Base-by-base conservation (phyloP, 2,329 filamentous ascomycete species). In the Lizonia empirigonia region DNA sequence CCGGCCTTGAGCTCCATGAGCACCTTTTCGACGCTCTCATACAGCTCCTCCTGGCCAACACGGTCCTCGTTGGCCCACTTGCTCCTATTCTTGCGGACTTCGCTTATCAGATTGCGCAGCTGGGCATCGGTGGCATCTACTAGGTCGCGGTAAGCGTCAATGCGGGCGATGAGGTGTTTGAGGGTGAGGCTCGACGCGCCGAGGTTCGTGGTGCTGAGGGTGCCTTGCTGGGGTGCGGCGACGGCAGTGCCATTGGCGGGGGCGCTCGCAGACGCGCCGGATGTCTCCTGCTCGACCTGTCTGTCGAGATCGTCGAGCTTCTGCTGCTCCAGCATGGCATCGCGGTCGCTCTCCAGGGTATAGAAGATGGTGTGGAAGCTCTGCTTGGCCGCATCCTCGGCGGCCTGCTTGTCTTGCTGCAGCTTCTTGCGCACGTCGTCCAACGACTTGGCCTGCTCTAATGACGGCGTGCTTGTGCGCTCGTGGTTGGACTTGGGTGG, bases 1-100 rank as follows among this genome's bases (percentile, higher is more conserved):
- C 95, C 92, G 27, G 94, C 94, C 74, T 97, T 97, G 48, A 99
- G 85, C 73, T 97, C 93, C 68, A 92, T 96, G 67, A 99, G 81
- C 44, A 99, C 94, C 77, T 97, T 97, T 73, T 99, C 94, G 12
- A 94, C 82, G 9, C 94, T 91, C 77, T 99, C 94, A 71, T 99
- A 99, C 5, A 99, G 81, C 74, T 99, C 94, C 74, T 99, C 94
- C 74, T 99, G 94, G 53, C 94, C 93, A 55, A 99, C 88, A 62
- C 95, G 94, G 64, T 99, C 94, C 74, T 97, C 94, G 71, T 89
- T 97, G 3, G 94, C 93, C 94, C 94, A 99, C 76, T 99, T 99
- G 75, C 93, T 97, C 65, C 94, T 83, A 64, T 97, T 97, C 74
- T 97, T 99, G 58, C 94, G 85, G 15, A 99, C 94, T 74, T 99